Base-by-base conservation (phyloP, 768 basidiomycete species). In the Collybia nuda region DNA sequence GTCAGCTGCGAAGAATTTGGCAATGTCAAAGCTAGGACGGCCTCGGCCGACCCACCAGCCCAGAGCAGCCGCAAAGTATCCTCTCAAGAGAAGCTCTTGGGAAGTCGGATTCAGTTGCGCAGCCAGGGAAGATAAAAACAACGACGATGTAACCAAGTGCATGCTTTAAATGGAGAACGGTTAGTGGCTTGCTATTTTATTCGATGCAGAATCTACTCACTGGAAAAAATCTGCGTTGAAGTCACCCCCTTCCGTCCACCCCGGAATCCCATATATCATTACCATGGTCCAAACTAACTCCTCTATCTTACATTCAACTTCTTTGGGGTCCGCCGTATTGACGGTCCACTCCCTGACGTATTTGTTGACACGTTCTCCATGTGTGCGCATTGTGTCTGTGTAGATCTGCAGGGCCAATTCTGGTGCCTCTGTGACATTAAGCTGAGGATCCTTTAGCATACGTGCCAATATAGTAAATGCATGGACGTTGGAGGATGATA, bases 101-200 rank as follows among this genome's bases (percentile, higher is more conserved):
- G 79, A 81, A 0, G 62, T 37, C 0, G 72, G 72, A 5, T 71
- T 62, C 44, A 81, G 63, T 28, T 56, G 56, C 0, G 71, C 71
- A 28, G 76, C 56, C 38, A 82, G 50, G 1, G 84, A 77, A 0
- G 81, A 72, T 22, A 86, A 59, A 70, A 88, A 86, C 18, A 86
- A 58, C 3, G 80, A 72, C 3, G 85, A 86, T 0, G 87, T 90
- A 35, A 88, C 76, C 1, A 84, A 66, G 55, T 82, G 88, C 68
- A 85, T 80, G 12, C 85, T 88, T 3, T 35, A 14, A 44, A 22
- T 22, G 21, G 45, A 7, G 32, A 5, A 21, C 8, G 7, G 18
- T 49, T n/a, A 48, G 44, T n/a, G 2, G 1, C 23, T n/a, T 14
- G 17, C 24, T 15, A 32, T 14, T 15, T 29, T 21, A 9, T 26